Percentiles rank a stretch among this genome's conserved stretches.
These are phyloP conservation scores for Myochromella boudieri DNA, from an alignment of 768 basidiomycete genomes.

Conservation along the genomic window DNA sequence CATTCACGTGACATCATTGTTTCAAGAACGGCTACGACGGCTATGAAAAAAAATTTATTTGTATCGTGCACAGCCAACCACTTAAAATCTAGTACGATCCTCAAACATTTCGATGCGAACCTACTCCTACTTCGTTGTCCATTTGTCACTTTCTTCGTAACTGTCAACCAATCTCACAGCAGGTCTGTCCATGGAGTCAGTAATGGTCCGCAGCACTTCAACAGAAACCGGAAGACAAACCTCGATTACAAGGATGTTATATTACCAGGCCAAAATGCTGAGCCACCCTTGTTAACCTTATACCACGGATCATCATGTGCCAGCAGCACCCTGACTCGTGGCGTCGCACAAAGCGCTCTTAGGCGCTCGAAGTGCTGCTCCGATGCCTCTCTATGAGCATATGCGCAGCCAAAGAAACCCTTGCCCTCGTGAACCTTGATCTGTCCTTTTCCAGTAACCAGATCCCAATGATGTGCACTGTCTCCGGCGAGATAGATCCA, in stretches of 20 bases:
- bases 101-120: no score
- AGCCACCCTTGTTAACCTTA: constrained; percentile 39
- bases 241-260: constrained; percentile 22
- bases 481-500: constrained; percentile 61
- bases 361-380: constrained; percentile 36
- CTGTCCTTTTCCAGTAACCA: constrained; percentile 44
- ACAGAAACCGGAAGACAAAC: no score
- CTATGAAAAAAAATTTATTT: no score
- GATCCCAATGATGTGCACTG: constrained; percentile 53
- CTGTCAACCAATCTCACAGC: no score
- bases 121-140: no score
- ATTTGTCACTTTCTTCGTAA: no score
- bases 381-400: constrained; percentile 41
- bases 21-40: no score
- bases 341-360: constrained; percentile 32
- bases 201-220: no score
- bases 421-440: constrained; percentile 31
- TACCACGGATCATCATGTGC: constrained; percentile 59
- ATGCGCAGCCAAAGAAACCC: constrained; percentile 37
- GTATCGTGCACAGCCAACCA: no score
- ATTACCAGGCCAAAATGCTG: constrained; percentile 21
- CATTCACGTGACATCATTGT: no score
- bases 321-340: constrained; percentile 45
- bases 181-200: no score
- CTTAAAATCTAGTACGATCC: no score